These are phyloP conservation scores for Microsporum canis DNA, from an alignment of 2,329 filamentous ascomycete genomes.

Conservation along the genomic window DNA sequence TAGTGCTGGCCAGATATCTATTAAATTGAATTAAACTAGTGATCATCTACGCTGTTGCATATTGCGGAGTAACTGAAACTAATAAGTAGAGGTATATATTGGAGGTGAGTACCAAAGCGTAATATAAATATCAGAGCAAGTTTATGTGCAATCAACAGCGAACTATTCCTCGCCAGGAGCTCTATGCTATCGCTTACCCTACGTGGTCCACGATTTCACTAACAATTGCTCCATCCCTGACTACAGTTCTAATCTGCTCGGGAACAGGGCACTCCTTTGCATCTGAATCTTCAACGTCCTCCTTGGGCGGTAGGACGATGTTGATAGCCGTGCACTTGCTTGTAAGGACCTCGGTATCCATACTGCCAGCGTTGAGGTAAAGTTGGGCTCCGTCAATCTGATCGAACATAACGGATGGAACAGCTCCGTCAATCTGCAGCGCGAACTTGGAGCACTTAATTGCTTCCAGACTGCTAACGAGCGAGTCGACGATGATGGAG, in stretches of 20 bases:
- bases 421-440: conserved; percentile 73
- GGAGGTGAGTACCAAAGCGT: not conserved
- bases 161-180: not conserved
- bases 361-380: conserved; percentile 72
- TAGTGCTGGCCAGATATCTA: not conserved
- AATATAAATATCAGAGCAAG: not conserved
- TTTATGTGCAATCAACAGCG: not conserved
- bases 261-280: conserved; percentile 80
- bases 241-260: conserved; percentile 75
- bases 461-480: conserved; percentile 84
- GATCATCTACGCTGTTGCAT: not conserved
- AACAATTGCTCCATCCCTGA: conserved; percentile 64
- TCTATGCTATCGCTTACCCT: conserved; percentile 25
- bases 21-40: not conserved
- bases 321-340: conserved; percentile 85
- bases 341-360: conserved; percentile 69
- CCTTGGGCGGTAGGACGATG: conserved; percentile 63
- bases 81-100: not conserved
- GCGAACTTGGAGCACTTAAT: conserved; percentile 94
- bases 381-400: conserved; percentile 84
- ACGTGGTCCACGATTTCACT: conserved; percentile 95
- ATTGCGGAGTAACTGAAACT: not conserved
- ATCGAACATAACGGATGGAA: conserved; percentile 83
- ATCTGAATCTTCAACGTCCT: conserved; percentile 59
- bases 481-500: conserved; percentile 75